phyloP scores from a whole-genome alignment of 2,329 filamentous ascomycete genomes.

The Lecanoromycetidae sp. region DNA sequence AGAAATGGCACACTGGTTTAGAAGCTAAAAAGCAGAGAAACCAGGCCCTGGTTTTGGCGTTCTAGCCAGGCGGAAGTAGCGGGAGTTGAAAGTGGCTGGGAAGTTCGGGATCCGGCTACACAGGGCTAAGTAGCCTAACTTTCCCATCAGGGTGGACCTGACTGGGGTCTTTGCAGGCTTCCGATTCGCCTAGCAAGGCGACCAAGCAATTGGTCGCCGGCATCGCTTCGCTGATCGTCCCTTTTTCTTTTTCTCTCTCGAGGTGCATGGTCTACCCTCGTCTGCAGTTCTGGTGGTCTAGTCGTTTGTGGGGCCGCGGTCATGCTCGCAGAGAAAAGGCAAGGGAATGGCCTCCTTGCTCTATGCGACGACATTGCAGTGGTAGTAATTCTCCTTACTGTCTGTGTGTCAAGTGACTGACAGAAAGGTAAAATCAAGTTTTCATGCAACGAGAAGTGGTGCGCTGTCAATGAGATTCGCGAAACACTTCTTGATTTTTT shows the following conservation, averaged over 20 bases:
- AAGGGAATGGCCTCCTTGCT: background rate
- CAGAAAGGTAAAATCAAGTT: constrained; percentile 4
- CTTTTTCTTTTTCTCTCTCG: background rate
- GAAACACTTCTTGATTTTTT: background rate
- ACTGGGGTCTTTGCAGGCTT: too few species aligned
- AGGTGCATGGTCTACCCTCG: background rate
- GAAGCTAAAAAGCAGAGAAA: too few species aligned
- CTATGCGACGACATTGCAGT: background rate
- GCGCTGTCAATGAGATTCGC: constrained; percentile 4
- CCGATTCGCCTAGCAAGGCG: too few species aligned
- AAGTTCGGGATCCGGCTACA: too few species aligned
- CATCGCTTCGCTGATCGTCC: too few species aligned
- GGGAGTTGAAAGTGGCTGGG: too few species aligned
- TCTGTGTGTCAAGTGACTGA: background rate
- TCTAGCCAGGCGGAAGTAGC: too few species aligned
- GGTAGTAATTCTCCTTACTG: background rate
- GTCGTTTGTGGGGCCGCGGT: constrained; percentile 1
- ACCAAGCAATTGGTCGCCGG: too few species aligned
- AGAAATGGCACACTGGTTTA: too few species aligned
- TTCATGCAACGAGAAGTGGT: constrained; percentile 1
- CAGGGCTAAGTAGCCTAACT: too few species aligned
- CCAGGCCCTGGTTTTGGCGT: too few species aligned
- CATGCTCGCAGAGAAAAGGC: background rate
- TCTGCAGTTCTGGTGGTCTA: constrained; percentile 1
- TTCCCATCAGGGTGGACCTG: too few species aligned